phyloP scores from a whole-genome alignment of 2,329 filamentous ascomycete genomes.

The Seiridium unicorne region DNA sequence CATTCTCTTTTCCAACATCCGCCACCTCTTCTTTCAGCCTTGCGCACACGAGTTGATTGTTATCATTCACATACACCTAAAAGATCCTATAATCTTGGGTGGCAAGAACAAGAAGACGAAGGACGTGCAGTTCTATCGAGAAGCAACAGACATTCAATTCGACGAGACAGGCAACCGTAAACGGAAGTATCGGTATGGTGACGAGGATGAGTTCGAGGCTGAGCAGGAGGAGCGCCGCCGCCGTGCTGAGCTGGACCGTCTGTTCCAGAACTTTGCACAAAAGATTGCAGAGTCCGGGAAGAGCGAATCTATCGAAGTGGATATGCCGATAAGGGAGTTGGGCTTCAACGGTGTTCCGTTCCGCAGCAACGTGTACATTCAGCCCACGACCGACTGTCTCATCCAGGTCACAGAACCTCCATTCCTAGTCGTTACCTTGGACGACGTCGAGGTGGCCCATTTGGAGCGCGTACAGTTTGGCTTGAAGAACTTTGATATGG shows the following conservation, averaged over 20 bases:
- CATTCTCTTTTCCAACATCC: constrained; percentile 96
- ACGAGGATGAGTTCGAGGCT: constrained; percentile 97
- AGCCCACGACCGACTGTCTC: constrained; percentile 93
- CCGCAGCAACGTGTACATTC: constrained; percentile 91
- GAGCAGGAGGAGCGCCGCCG: constrained; percentile 95
- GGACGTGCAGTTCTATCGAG: constrained; percentile 96
- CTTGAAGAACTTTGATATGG: constrained; percentile 97
- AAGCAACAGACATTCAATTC: constrained; percentile 97
- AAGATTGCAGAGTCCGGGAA: constrained; percentile 96
- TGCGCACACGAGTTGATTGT: constrained; percentile 96
- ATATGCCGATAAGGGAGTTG: constrained; percentile 94
- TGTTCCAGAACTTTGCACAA: constrained; percentile 95
- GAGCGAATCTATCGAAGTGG: constrained; percentile 86
- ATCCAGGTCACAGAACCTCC: constrained; percentile 97
- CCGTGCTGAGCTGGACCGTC: constrained; percentile 86
- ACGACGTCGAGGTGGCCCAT: constrained; percentile 95
- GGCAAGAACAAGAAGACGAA: constrained; percentile 93
- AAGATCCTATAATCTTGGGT: constrained; percentile 96
- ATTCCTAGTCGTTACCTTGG: constrained; percentile 92
- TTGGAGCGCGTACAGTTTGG: constrained; percentile 95
- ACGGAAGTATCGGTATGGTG: constrained; percentile 94
- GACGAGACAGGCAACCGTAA: constrained; percentile 98
- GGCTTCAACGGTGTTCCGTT: constrained; percentile 97
- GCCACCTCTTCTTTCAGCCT: constrained; percentile 98
- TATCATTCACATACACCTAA: constrained; percentile 95